phyloP scores from a whole-genome alignment of 1,284 basidiomycete genomes.

The Leccinum fallax region DNA sequence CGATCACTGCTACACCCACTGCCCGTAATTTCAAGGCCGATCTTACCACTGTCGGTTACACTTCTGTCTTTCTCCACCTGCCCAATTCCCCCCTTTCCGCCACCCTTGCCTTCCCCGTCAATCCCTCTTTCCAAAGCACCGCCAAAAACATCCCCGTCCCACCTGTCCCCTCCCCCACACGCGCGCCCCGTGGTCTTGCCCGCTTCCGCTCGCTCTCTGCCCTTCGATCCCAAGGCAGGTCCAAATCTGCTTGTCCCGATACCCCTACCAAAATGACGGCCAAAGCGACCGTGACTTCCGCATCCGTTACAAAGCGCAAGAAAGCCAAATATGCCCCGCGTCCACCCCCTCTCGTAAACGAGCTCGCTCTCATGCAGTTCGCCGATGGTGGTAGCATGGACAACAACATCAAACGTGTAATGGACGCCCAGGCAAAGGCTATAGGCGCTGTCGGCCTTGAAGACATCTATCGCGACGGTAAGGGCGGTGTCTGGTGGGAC shows the following conservation, averaged over 20 bases:
- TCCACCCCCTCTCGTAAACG: slow-evolving; percentile 55
- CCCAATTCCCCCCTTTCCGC: slow-evolving; percentile 52
- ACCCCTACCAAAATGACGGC: slow-evolving; percentile 28
- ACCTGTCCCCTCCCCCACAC: slow-evolving; percentile 16
- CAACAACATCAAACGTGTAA: slow-evolving; percentile 55
- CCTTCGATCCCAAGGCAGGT: slow-evolving; percentile 40
- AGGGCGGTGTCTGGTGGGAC: slow-evolving; percentile 69
- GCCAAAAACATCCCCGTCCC: neutral
- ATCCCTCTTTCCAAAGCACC: slow-evolving; percentile 8
- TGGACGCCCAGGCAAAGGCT: slow-evolving; percentile 54
- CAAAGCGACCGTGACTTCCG: slow-evolving; percentile 26
- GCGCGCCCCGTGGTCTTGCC: slow-evolving; percentile 29
- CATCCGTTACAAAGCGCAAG: slow-evolving; percentile 46
- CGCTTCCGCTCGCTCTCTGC: slow-evolving; percentile 50
- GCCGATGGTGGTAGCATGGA: slow-evolving; percentile 62
- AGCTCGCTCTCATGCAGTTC: slow-evolving; percentile 69
- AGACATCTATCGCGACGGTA: slow-evolving; percentile 57
- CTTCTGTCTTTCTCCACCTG: slow-evolving; percentile 62
- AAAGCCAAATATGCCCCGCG: slow-evolving; percentile 42
- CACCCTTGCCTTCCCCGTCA: slow-evolving; percentile 27
- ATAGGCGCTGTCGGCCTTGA: slow-evolving; percentile 41
- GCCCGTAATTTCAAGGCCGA: slow-evolving; percentile 50
- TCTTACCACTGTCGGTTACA: slow-evolving; percentile 62
- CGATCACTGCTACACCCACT: slow-evolving; percentile 41
- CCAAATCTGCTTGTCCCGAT: slow-evolving; percentile 33